These are phyloP conservation scores for Calophaca sinica DNA, from an alignment of 306 rosid species.

Conservation along the genomic window DNA sequence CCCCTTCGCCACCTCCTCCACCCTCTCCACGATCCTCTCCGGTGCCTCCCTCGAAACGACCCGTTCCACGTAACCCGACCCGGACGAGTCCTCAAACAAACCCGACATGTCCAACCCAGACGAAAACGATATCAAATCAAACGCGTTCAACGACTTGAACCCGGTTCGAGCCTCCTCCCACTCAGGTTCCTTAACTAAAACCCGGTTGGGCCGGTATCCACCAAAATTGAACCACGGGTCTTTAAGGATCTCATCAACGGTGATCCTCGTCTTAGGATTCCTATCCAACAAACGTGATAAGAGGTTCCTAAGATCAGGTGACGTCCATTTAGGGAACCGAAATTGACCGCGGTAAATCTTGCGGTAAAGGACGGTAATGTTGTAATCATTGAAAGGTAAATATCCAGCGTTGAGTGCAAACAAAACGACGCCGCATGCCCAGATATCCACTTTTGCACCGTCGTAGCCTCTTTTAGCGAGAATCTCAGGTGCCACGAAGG, in stretches of 20 bases:
- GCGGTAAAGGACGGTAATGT: slow-evolving; percentile 60
- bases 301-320: slow-evolving; percentile 51
- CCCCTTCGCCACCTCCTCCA: slow-evolving; percentile 53
- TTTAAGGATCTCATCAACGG: slow-evolving; percentile 58
- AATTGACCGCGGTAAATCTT: slow-evolving; percentile 82
- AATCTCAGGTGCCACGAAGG: slow-evolving; percentile 91
- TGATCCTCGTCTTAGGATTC: slow-evolving; percentile 68
- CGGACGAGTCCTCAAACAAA: slow-evolving; percentile 43
- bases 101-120: slow-evolving; percentile 72
- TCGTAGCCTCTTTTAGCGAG: slow-evolving; percentile 76
- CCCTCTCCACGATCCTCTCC: slow-evolving; percentile 52
- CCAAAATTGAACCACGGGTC: slow-evolving; percentile 69
- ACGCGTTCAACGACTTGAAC: slow-evolving; percentile 62
- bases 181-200: not conserved
- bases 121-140: slow-evolving; percentile 78
- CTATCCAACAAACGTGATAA: slow-evolving; percentile 67
- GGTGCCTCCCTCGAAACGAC: slow-evolving; percentile 59
- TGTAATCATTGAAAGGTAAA: slow-evolving; percentile 77
- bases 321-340: slow-evolving; percentile 68
- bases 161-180: not conserved
- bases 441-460: slow-evolving; percentile 76
- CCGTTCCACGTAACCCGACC: slow-evolving; percentile 53
- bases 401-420: slow-evolving; percentile 62
- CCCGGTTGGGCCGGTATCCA: not conserved
- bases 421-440: slow-evolving; percentile 87